These are phyloP conservation scores for Neofusicoccum kwambonambiense DNA, from an alignment of 2,329 filamentous ascomycete genomes.

Conservation along the genomic window DNA sequence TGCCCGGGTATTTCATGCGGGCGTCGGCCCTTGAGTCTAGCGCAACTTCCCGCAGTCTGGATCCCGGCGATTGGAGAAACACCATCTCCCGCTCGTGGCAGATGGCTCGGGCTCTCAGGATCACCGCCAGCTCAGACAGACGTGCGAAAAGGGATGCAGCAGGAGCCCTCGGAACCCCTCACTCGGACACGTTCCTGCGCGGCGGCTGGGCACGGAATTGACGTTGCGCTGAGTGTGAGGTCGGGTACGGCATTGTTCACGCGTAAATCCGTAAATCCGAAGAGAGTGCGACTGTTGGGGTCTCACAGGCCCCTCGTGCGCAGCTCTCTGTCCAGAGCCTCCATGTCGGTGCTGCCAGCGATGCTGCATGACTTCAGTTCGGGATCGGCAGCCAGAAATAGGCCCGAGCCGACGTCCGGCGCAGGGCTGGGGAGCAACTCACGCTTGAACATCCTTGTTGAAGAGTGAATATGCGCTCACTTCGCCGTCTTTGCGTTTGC, in stretches of 20 bases:
- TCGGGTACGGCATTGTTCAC: neutral
- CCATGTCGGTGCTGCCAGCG: constrained; percentile 19
- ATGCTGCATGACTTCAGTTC: constrained; percentile 14
- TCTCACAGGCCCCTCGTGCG: constrained; percentile 8
- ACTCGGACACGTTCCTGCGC: neutral
- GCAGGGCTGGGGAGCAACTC: neutral
- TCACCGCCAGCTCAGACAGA: neutral
- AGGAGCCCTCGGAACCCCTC: neutral
- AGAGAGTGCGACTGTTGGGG: neutral
- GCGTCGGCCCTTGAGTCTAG: neutral
- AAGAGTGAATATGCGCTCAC: constrained; percentile 33
- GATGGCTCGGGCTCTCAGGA: neutral
- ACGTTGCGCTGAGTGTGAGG: neutral
- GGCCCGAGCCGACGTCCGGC: neutral
- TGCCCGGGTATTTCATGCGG: neutral
- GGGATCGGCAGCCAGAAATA: constrained; percentile 7
- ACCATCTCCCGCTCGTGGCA: no score
- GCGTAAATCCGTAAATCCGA: constrained; percentile 15
- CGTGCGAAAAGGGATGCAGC: neutral
- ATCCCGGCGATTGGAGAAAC: neutral
- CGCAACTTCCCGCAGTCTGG: neutral
- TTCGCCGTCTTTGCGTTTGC: constrained; percentile 29
- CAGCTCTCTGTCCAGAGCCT: constrained; percentile 17
- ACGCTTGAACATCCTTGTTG: constrained; percentile 30
- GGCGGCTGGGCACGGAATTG: neutral